A percentile compares a stretch with the other conserved stretches of the same genome.
phyloP scores from a whole-genome alignment of 2,329 filamentous ascomycete genomes.

The Neonectria punicea region DNA sequence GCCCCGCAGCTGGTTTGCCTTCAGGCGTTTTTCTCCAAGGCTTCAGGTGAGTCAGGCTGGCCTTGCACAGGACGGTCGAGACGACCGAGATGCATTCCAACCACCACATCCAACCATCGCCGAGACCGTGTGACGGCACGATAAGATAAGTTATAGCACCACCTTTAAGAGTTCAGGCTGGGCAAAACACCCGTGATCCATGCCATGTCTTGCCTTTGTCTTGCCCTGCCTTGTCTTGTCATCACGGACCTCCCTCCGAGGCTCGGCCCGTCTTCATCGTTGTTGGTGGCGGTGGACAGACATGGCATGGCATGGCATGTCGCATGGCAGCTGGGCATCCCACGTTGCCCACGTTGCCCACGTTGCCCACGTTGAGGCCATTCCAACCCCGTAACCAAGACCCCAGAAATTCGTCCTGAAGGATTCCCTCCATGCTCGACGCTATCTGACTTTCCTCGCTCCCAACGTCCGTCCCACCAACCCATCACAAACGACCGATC shows the following conservation, averaged over 20 bases:
- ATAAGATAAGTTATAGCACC: not conserved
- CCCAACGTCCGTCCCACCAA: slow-evolving; percentile 6
- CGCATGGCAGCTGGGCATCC: not conserved
- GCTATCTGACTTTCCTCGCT: slow-evolving; percentile 7
- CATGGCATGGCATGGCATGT: not conserved
- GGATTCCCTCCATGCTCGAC: slow-evolving; percentile 7
- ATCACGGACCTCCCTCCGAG: not conserved
- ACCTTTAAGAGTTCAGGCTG: not conserved
- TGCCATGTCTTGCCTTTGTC: too few species aligned
- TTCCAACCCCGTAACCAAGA: not conserved
- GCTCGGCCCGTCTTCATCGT: not conserved
- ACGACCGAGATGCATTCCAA: not conserved
- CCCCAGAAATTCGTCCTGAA: slow-evolving; percentile 4
- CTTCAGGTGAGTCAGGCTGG: not conserved
- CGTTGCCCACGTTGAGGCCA: not conserved
- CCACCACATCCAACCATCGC: not conserved
- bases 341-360: not conserved
- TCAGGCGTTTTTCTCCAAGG: not conserved
- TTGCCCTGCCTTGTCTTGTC: not conserved
- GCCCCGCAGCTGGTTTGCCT: slow-evolving; percentile 6
- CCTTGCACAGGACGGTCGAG: not conserved
- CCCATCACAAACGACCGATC: slow-evolving; percentile 18
- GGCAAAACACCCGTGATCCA: not conserved
- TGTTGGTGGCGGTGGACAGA: not conserved
- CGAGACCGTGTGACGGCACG: not conserved